Conservation (phyloP, 345 rosid genomes). For the Eucalyptus pauciflora region DNA sequence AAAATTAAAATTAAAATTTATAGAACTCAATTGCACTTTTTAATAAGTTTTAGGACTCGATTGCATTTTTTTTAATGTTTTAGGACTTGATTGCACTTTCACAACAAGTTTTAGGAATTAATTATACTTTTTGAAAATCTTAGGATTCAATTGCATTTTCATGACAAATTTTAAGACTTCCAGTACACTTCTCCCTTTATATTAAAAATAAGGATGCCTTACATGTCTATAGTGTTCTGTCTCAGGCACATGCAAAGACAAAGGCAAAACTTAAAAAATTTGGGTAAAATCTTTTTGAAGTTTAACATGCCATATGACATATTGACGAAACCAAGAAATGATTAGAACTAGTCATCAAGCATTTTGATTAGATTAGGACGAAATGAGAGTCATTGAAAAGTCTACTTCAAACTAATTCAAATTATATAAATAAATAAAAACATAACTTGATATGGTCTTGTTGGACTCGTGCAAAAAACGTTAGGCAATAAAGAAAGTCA, state of each 20-base stretch:
- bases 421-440: neutral
- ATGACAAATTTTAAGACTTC: too few relatives aligned
- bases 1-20: too few relatives aligned
- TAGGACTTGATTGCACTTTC: rapidly evolving
- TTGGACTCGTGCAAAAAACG: neutral
- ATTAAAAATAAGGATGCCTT: neutral
- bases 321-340: neutral
- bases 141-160: too few relatives aligned
- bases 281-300: neutral
- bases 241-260: neutral
- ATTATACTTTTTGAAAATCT: too few relatives aligned
- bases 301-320: neutral
- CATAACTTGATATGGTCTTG: neutral
- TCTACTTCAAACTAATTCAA: neutral
- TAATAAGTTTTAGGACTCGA: too few relatives aligned
- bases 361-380: neutral
- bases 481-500: neutral
- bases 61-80: too few relatives aligned
- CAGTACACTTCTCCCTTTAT: neutral
- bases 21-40: too few relatives aligned
- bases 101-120: too few relatives aligned
- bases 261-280: neutral
- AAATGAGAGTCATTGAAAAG: neutral
- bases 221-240: neutral
- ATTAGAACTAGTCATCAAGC: neutral